Evolutionary conservation across 345 rosid genomes (phyloP), one percentile per base, ranked within the genome.

Genomic region (Eucalyptus brandiana): DNA sequence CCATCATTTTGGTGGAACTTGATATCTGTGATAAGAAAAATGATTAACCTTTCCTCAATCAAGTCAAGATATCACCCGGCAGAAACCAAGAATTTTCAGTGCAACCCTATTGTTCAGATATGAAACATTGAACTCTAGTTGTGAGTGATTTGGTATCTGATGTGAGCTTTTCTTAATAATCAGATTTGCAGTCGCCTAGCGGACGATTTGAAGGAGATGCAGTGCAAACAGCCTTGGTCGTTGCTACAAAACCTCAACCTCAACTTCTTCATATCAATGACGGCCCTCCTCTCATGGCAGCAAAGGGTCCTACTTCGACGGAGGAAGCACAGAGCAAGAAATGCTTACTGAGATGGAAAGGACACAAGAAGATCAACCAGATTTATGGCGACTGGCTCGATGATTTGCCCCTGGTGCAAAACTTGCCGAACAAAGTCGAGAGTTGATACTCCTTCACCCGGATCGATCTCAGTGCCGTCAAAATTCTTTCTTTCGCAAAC

Each of bases 331-430:
- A 91, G 58, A 87, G 92, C 54, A 98, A 94, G 94, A 94, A 94
- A 90, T 93, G 95, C 89, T 88, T 96, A 76, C 91, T 95, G 88
- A 98, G 95, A 90, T 96, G 96, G 97, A 98, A 96, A 81, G 97
- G 95, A 81, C 92, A 92, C 44, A 96, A 94, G 99, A 98, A 97
- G 91, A 95, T 98, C 86, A 95, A 98, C 62, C 90, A 94, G 69
- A 97, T 98, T 54, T 98, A 98, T 89, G 99, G 93, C 12, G 99
- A 98, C 81, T 98, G 99, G 99, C 96, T 97, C 12, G 98, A 97
- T 44, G 99, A 97, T 93, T 87, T 96, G 91, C 99, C 99, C 56
- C 91, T 96, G 69, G 91, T 91, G 26, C 93, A 92, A 62, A 93
- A 89, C 90, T 81, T 90, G 86, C 91, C 95, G 5, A 92, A 90